Evolutionary conservation across 441 rosid species (phyloP), one percentile per base, ranked within the genome.

Genomic region (Bocquillonia castaneifolia): DNA sequence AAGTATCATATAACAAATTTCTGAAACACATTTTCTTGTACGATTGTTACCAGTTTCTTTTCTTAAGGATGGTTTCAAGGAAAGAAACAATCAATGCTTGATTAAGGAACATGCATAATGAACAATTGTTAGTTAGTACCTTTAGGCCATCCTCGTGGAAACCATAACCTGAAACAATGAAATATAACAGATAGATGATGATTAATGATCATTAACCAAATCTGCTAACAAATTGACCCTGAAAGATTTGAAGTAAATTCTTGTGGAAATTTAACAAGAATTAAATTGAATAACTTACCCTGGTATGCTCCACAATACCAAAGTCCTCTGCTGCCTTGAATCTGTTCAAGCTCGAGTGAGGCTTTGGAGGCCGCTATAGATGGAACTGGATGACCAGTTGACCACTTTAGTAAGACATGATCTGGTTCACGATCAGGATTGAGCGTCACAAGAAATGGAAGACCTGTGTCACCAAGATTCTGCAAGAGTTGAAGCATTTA

Each of bases 281-380:
- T 9, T 40, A 22, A 59, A 59, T 15, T n/a, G 13, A 45, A 54
- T 53, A 29, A 70, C 80, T 73, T 58, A 87, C 93, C 93, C 52
- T 83, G 93, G 77, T 88, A 91, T 40, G 97, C 96, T 74, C 97
- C 97, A 54, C 92, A 93, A 71, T 85, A 93, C 97, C 98, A 93
- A 56, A 91, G 40, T 65, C 87, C 83, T 68, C 93, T 87, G 71
- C 77, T 91, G 28, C 97, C 98, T 59, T 91, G 95, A 76, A 93
- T 88, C 69, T 42, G 68, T 63, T 81, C 78, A 61, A 93, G 85
- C 82, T 88, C 92, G 17, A 78, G 82, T 6, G 93, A 79, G 67
- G 98, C 98, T 77, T 79, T 91, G 39, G 84, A 78, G 52, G 97
- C 91, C 17, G 91, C 83, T 62, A 91, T 89, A 44, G 91, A 89